Evolutionary conservation across 345 rosid species (phyloP), one percentile per base, ranked within the genome.

Genomic region (Mallotus nudiflorus): DNA sequence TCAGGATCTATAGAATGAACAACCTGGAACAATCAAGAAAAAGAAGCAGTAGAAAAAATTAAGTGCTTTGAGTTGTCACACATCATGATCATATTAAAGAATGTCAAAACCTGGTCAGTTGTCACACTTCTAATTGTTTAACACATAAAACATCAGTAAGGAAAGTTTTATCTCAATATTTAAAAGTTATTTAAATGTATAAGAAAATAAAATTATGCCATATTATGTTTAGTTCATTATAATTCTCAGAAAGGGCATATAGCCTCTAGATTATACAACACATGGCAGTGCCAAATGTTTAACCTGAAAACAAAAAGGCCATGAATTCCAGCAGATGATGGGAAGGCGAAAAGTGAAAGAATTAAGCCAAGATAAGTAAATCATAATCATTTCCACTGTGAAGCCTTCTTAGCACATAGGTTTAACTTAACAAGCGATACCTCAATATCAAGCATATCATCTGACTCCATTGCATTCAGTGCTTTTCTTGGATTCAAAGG

Each of bases 401-500:
- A 4, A 45, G 11, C 35, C 39, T 29, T 24, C 2, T 40, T 57
- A 7, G 13, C 31, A 5, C 2, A 27, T 3, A 18, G 31, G 9
- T 63, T 40, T 39, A 27, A 67, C 25, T 55, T 6, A 57, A 65
- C 2, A 54, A 16, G 5, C 18, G 49, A 27, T 88, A 93, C 98
- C 98, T 87, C 86, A 63, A 73, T 76, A 50, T 75, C 85, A 69
- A 78, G 77, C 49, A 50, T 56, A 66, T 80, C 88, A 62, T 90
- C 97, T 37, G 83, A 77, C 51, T 91, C 93, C 97, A 94, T 94
- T 65, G 87, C 82, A 68, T 82, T 82, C 46, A 49, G 67, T 29
- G 82, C 85, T 81, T 87, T 94, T 75, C 89, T 87, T 37, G 82
- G 79, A 70, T 80, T 85, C 72, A 90, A 45, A 69, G 95, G 97